Evolutionary conservation across 1,284 basidiomycete genomes (phyloP).

Genomic region (Xanthoconium separans): DNA sequence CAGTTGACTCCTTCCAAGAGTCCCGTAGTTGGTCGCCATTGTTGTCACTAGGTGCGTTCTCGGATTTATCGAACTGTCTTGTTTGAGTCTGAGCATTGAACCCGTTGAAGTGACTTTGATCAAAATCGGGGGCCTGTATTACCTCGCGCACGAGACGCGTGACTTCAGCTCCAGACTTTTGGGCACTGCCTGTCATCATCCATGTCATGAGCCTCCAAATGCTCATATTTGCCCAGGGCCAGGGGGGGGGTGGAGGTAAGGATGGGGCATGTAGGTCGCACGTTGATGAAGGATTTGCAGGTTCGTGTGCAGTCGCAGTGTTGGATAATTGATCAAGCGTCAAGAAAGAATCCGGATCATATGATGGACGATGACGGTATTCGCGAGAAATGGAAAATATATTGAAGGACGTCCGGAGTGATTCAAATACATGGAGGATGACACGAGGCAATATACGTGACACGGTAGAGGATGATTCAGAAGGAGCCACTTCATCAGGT

Average conservation of each 20-base stretch:
- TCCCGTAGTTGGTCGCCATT: background rate
- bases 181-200: slow-evolving; percentile 14
- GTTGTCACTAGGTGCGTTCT: background rate
- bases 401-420: slow-evolving; percentile 11
- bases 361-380: slow-evolving; percentile 25
- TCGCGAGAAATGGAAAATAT: slow-evolving; percentile 15
- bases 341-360: slow-evolving; percentile 16
- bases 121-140: slow-evolving; percentile 9
- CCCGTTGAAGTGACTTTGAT: slow-evolving; percentile 1
- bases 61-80: slow-evolving; percentile 2
- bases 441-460: background rate
- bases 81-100: slow-evolving; percentile 14
- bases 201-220: slow-evolving; percentile 23
- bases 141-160: slow-evolving; percentile 2
- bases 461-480: background rate
- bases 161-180: slow-evolving; percentile 19
- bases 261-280: background rate
- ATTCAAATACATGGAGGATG: slow-evolving; percentile 8
- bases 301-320: background rate
- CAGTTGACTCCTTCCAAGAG: background rate
- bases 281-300: too few relatives aligned
- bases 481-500: background rate
- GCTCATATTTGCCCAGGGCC: slow-evolving; percentile 23
- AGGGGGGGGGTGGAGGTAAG: slow-evolving; percentile 7
- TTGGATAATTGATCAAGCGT: slow-evolving; percentile 3